A percentile compares a stretch with the other conserved stretches of the same genome.
These are phyloP conservation scores for Stagonosporopsis chrysanthemi DNA, from an alignment of 2,329 filamentous ascomycete species.

Conservation along the genomic window DNA sequence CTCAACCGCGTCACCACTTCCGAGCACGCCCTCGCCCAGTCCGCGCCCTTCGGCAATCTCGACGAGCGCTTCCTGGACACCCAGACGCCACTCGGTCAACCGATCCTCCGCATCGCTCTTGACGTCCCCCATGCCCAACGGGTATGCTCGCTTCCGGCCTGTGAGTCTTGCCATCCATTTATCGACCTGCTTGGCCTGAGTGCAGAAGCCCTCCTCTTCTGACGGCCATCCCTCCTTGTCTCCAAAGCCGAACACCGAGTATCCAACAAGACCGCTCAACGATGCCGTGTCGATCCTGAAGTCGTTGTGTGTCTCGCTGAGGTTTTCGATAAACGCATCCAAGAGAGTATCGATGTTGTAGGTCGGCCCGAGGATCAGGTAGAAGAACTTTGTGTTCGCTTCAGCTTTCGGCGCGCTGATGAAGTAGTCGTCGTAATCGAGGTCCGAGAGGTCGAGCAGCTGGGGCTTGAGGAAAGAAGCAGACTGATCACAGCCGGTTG, in stretches of 20 bases:
- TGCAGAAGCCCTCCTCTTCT: slow-evolving; percentile 89
- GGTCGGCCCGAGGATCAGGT: slow-evolving; percentile 83
- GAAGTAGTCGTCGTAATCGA: slow-evolving; percentile 95
- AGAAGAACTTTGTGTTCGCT: slow-evolving; percentile 71
- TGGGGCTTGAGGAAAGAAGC: slow-evolving; percentile 63
- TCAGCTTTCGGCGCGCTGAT: slow-evolving; percentile 72
- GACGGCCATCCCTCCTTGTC: slow-evolving; percentile 92
- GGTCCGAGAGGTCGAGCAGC: slow-evolving; percentile 79
- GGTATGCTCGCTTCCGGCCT: slow-evolving; percentile 83
- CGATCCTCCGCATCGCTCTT: slow-evolving; percentile 74
- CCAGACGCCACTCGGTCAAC: slow-evolving; percentile 78
- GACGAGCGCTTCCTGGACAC: slow-evolving; percentile 74
- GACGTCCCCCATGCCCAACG: slow-evolving; percentile 85
- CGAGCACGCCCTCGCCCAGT: slow-evolving; percentile 72
- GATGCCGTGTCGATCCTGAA: slow-evolving; percentile 94
- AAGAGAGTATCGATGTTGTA: slow-evolving; percentile 96
- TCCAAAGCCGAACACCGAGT: slow-evolving; percentile 92
- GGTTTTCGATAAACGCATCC: slow-evolving; percentile 83
- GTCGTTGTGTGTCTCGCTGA: slow-evolving; percentile 93
- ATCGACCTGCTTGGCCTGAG: slow-evolving; percentile 88
- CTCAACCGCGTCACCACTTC: slow-evolving; percentile 83
- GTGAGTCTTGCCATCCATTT: slow-evolving; percentile 98
- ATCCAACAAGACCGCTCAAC: slow-evolving; percentile 77
- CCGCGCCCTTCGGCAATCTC: slow-evolving; percentile 63
- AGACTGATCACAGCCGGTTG: slow-evolving; percentile 44